Evolutionary conservation across 441 rosid genomes (phyloP).

Genomic region (Eruca vesicaria): DNA sequence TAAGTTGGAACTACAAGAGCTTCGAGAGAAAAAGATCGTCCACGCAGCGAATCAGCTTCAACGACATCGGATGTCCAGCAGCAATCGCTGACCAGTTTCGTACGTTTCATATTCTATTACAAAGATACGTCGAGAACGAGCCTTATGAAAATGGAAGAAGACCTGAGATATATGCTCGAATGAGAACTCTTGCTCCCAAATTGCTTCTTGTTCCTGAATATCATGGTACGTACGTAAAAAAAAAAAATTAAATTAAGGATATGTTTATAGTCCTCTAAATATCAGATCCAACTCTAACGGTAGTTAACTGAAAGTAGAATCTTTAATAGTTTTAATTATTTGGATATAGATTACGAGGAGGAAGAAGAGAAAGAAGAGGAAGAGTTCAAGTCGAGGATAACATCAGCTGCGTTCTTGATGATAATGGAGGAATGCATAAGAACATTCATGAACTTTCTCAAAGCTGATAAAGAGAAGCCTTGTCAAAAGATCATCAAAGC

Average conservation of each 20-base stretch:
- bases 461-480: slow-evolving; percentile 77
- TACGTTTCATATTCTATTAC: slow-evolving; percentile 87
- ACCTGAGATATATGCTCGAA: slow-evolving; percentile 86
- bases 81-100: slow-evolving; percentile 81
- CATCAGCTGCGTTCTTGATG: slow-evolving; percentile 77
- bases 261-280: too few relatives aligned
- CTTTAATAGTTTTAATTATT: neutral
- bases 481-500: slow-evolving; percentile 61
- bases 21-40: slow-evolving; percentile 59
- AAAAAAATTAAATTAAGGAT: too few relatives aligned
- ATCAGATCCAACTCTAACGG: too few relatives aligned
- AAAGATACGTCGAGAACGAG: slow-evolving; percentile 85
- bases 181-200: slow-evolving; percentile 90
- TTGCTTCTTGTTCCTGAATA: slow-evolving; percentile 93
- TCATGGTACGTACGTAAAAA: slow-evolving; percentile 55
- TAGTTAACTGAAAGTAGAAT: neutral
- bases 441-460: slow-evolving; percentile 91
- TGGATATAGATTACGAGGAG: slow-evolving; percentile 30
- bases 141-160: slow-evolving; percentile 92
- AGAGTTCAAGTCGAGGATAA: slow-evolving; percentile 64
- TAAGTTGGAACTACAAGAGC: slow-evolving; percentile 87
- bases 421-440: slow-evolving; percentile 92
- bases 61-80: slow-evolving; percentile 73
- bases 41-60: slow-evolving; percentile 30
- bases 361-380: slow-evolving; percentile 66